phyloP scores from a whole-genome alignment of 106 monocot genomes.

The Cymbidium sinense region DNA sequence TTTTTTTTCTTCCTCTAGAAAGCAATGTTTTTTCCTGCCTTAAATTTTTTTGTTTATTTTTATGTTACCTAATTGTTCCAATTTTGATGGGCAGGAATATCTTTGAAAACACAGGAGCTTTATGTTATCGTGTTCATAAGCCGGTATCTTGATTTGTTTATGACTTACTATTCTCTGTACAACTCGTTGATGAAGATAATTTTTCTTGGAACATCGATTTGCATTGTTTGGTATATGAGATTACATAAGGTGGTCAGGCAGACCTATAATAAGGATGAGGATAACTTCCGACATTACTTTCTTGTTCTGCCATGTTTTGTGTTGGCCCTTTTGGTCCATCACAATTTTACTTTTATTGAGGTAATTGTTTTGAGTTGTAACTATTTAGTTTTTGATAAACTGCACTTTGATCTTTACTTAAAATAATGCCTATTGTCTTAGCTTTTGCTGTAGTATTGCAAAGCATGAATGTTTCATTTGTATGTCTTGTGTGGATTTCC shows the following conservation, averaged over 20 bases:
- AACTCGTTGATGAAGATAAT: conserved; percentile 43
- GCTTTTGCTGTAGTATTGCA: background rate
- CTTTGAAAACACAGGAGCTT: conserved; percentile 45
- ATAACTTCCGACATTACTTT: conserved; percentile 41
- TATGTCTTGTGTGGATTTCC: background rate
- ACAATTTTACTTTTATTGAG: conserved; percentile 32
- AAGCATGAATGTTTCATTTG: background rate
- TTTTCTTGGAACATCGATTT: conserved; percentile 37
- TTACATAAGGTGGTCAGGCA: conserved; percentile 38
- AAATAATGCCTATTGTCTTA: background rate
- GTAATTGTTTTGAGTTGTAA: conserved; percentile 14
- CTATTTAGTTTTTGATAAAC: background rate
- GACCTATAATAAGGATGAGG: conserved; percentile 41
- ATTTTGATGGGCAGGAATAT: conserved; percentile 33
- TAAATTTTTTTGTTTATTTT: background rate
- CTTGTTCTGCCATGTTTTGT: conserved; percentile 36
- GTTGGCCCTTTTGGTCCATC: conserved; percentile 32
- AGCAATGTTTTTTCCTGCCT: too few relatives aligned
- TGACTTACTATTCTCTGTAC: conserved; percentile 29
- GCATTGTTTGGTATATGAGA: conserved; percentile 51
- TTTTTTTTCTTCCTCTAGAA: too few relatives aligned
- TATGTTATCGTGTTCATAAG: conserved; percentile 39
- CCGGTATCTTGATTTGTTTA: conserved; percentile 45
- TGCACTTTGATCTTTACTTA: background rate
- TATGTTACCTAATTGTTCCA: background rate